Evolutionary conservation across 305 asterid genomes (phyloP).

Genomic region (Rubia tinctorum): DNA sequence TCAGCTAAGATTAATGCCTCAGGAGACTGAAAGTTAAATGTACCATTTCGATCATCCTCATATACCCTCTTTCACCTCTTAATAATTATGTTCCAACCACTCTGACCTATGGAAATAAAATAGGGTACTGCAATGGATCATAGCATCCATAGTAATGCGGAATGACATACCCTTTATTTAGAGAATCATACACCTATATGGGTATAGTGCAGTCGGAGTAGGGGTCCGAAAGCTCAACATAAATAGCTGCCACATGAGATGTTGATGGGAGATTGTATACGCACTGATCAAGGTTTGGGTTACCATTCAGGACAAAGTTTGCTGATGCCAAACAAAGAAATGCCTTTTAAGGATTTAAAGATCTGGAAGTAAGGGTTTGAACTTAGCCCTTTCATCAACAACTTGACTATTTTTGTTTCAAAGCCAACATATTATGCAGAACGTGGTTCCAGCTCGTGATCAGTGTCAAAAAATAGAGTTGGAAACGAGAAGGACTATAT

Average conservation of each 20-base stretch:
- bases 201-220: neutral
- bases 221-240: neutral
- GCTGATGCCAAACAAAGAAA: neutral
- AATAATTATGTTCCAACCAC: conserved; percentile 3
- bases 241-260: conserved; percentile 2
- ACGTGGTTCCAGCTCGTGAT: neutral
- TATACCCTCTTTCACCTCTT: neutral
- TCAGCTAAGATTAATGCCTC: no score
- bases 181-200: neutral
- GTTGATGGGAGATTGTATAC: neutral
- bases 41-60: neutral
- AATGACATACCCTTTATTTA: neutral
- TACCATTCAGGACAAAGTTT: neutral
- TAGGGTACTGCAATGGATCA: conserved; percentile 17
- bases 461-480: neutral
- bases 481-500: neutral
- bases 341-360: neutral
- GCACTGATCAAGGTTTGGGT: neutral
- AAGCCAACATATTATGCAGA: no score
- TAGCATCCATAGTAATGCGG: conserved; percentile 12
- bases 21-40: neutral
- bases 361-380: no score
- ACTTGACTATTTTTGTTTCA: no score
- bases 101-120: conserved; percentile 8
- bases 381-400: no score